Evolutionary conservation across 306 rosid genomes (phyloP).

Genomic region (Corylus heterophylla): DNA sequence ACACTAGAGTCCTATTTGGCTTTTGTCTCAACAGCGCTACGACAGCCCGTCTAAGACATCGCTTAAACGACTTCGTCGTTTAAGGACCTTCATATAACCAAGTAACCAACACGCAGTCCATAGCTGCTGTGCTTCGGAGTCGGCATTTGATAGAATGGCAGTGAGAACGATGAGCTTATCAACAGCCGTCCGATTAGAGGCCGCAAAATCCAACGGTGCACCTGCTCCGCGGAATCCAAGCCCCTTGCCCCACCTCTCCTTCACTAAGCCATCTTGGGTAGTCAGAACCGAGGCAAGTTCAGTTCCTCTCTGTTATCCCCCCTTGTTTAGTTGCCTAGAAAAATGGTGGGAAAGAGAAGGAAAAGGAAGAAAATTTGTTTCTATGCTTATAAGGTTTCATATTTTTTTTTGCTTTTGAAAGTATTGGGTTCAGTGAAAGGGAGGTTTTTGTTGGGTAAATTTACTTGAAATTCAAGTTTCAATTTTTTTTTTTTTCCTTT

Average conservation of each 20-base stretch:
- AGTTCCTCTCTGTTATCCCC: not conserved
- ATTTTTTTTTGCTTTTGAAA: not conserved
- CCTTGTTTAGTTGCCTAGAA: not conserved
- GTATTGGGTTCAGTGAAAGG: not conserved
- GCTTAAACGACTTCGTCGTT: not conserved
- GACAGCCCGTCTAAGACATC: not conserved
- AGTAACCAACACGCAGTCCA: not conserved
- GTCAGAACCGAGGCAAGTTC: conserved; percentile 68
- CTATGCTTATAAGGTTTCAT: not conserved
- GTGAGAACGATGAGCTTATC: conserved; percentile 28
- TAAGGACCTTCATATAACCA: not conserved
- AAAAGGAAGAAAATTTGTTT: not conserved
- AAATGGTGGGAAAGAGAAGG: not conserved
- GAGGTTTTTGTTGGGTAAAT: not conserved
- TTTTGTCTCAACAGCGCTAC: too few species aligned
- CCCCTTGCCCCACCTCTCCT: conserved; percentile 50
- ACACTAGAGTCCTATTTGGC: too few species aligned
- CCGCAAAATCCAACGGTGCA: conserved; percentile 44
- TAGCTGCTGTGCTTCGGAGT: not conserved
- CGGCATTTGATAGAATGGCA: conserved; percentile 23
- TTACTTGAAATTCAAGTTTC: not conserved
- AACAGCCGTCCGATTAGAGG: conserved; percentile 46
- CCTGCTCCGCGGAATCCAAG: conserved; percentile 43
- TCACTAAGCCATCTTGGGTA: conserved; percentile 73
- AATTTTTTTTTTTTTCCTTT: not conserved